A percentile compares a stretch with the other conserved stretches of the same genome.
phyloP scores from a whole-genome alignment of 306 rosid genomes.

The Ammopiptanthus mongolicus region DNA sequence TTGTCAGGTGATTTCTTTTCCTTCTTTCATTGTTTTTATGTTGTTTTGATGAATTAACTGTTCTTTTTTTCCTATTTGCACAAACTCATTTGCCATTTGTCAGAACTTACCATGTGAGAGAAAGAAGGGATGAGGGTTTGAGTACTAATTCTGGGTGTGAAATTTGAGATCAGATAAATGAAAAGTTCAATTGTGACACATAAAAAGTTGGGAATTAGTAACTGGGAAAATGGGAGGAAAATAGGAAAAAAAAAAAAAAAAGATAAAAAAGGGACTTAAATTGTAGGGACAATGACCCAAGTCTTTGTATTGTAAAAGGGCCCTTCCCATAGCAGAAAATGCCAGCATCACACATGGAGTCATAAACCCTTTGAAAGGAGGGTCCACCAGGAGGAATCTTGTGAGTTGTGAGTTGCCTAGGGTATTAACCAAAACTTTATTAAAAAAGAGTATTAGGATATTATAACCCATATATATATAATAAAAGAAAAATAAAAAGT shows the following conservation, averaged over 20 bases:
- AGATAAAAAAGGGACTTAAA: conserved; percentile 8
- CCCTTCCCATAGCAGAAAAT: conserved; percentile 37
- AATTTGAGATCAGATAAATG: neutral
- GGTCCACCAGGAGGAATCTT: conserved; percentile 71
- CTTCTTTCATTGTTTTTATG: neutral
- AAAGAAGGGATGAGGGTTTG: neutral
- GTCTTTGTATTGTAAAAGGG: conserved; percentile 25
- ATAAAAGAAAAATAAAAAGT: no score
- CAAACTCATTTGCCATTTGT: neutral
- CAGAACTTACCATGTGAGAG: neutral
- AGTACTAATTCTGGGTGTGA: neutral
- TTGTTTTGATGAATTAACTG: neutral
- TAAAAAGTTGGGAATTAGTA: neutral
- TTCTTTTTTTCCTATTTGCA: neutral
- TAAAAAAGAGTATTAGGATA: no score
- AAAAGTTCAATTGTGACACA: neutral
- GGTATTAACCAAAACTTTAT: no score
- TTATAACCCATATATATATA: no score
- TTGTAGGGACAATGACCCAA: conserved; percentile 45
- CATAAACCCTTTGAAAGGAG: conserved; percentile 32
- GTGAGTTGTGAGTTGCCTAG: conserved; percentile 26
- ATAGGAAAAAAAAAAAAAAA: conserved; percentile 4
- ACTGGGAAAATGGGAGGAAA: neutral
- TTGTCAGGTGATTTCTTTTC: neutral
- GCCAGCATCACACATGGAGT: conserved; percentile 75